These are phyloP conservation scores for Lasiodiplodia theobromae DNA, from an alignment of 2,329 filamentous ascomycete species.

Conservation along the genomic window DNA sequence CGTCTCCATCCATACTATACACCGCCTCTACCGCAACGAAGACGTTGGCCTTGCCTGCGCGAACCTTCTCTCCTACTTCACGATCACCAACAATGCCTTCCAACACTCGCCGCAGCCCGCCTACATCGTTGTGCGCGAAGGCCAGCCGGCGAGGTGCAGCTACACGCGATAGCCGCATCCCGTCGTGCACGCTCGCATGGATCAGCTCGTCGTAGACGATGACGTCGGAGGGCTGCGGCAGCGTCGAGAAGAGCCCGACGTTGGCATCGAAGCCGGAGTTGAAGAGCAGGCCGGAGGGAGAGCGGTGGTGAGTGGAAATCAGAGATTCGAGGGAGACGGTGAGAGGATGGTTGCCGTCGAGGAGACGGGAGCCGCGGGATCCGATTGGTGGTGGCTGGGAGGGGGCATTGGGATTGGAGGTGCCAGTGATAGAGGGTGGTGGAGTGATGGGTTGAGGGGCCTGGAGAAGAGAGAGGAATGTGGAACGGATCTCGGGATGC, in stretches of 20 bases:
- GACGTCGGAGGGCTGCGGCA: conserved; percentile 55
- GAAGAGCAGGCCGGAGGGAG: conserved; percentile 65
- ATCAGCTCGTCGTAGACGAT: conserved; percentile 78
- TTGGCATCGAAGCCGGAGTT: conserved; percentile 64
- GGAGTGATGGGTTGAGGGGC: not conserved
- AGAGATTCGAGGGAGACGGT: conserved; percentile 64
- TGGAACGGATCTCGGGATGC: conserved; percentile 54
- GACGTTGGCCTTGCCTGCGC: conserved; percentile 35
- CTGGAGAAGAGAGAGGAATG: conserved; percentile 58
- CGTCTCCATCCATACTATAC: conserved; percentile 86
- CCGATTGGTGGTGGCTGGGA: conserved; percentile 58
- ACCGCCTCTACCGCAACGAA: conserved; percentile 44
- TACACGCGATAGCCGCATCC: conserved; percentile 69
- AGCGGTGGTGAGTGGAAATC: conserved; percentile 67
- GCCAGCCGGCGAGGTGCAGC: conserved; percentile 53
- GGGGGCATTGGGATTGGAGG: conserved; percentile 58
- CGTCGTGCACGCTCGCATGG: conserved; percentile 80
- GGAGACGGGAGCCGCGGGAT: conserved; percentile 66
- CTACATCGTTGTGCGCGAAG: conserved; percentile 66
- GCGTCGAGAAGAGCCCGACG: conserved; percentile 54
- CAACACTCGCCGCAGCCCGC: conserved; percentile 42
- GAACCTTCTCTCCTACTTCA: conserved; percentile 41
- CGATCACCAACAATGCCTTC: conserved; percentile 39
- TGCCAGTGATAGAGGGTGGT: conserved; percentile 69
- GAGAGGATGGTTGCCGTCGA: conserved; percentile 70